These are phyloP conservation scores for Verticillium isaacii DNA, from an alignment of 2,329 filamentous ascomycete species.

Conservation along the genomic window DNA sequence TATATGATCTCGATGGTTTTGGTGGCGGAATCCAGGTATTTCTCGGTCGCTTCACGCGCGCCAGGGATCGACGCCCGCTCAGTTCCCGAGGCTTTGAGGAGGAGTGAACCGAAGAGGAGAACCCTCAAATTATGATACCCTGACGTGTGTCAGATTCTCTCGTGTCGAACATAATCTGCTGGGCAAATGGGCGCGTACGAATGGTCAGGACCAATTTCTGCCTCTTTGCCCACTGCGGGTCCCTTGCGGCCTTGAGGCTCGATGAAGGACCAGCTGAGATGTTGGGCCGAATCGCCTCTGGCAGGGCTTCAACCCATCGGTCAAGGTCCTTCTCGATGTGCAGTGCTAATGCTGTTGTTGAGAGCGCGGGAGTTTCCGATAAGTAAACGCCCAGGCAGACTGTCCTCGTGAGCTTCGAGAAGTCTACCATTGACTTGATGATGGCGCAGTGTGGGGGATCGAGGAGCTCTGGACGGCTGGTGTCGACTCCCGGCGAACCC, in stretches of 20 bases:
- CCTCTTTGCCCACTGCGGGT: conserved; percentile 20
- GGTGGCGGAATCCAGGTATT: conserved; percentile 19
- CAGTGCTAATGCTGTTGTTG: conserved; percentile 15
- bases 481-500: conserved; percentile 4
- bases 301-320: conserved; percentile 16
- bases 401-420: conserved; percentile 19
- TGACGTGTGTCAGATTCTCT: not conserved
- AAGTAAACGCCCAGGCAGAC: conserved; percentile 19
- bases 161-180: not conserved
- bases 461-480: conserved; percentile 7
- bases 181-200: conserved; percentile 7
- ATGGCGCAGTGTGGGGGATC: conserved; percentile 21
- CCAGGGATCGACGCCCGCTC: conserved; percentile 14
- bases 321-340: conserved; percentile 18
- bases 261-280: conserved; percentile 7
- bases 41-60: conserved; percentile 13
- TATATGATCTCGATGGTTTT: conserved; percentile 23
- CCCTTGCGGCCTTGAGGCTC: conserved; percentile 14
- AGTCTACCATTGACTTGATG: conserved; percentile 21
- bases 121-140: conserved; percentile 21
- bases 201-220: conserved; percentile 19
- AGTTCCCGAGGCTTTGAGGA: conserved; percentile 14
- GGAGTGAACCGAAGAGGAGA: conserved; percentile 20
- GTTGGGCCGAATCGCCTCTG: conserved; percentile 16
- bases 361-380: conserved; percentile 11